Percentiles rank a stretch among this genome's conserved stretches.
Conservation (phyloP, 1,284 basidiomycete species). For the Puccinia horiana region DNA sequence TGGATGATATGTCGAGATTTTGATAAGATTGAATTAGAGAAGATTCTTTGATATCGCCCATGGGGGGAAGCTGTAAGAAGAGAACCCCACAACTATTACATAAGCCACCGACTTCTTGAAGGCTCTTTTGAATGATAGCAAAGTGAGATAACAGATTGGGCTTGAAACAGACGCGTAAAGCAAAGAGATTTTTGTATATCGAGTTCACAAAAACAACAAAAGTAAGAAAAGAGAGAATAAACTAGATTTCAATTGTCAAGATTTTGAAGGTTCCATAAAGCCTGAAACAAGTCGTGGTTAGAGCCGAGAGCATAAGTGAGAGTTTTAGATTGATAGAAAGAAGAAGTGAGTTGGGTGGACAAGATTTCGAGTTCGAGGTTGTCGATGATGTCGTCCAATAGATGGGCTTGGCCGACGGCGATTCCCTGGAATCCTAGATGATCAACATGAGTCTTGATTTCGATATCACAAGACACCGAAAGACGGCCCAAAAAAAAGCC, state of each 20-base stretch:
- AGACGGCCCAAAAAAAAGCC: too few species aligned
- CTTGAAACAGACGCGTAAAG: too few species aligned
- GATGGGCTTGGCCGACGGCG: constrained; percentile 83
- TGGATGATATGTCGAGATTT: too few species aligned
- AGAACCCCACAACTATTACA: too few species aligned
- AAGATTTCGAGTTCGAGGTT: constrained; percentile 22
- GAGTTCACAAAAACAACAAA: background rate
- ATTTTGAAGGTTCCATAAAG: constrained; percentile 17
- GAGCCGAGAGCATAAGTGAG: constrained; percentile 28
- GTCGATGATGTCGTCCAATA: constrained; percentile 82
- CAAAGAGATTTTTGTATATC: too few species aligned
- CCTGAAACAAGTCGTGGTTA: constrained; percentile 36
- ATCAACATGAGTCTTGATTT: constrained; percentile 65
- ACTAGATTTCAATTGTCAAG: background rate
- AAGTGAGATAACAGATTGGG: too few species aligned
- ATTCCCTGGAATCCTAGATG: constrained; percentile 55
- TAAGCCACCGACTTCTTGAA: too few species aligned
- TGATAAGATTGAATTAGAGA: too few species aligned
- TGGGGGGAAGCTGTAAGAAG: too few species aligned
- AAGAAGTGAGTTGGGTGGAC: background rate
- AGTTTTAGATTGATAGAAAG: constrained; percentile 19
- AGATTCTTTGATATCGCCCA: too few species aligned
- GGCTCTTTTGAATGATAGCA: too few species aligned
- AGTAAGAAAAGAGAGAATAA: background rate
- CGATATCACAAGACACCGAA: too few species aligned